Conservation (phyloP, 345 rosid genomes). For the Salix udensis region DNA sequence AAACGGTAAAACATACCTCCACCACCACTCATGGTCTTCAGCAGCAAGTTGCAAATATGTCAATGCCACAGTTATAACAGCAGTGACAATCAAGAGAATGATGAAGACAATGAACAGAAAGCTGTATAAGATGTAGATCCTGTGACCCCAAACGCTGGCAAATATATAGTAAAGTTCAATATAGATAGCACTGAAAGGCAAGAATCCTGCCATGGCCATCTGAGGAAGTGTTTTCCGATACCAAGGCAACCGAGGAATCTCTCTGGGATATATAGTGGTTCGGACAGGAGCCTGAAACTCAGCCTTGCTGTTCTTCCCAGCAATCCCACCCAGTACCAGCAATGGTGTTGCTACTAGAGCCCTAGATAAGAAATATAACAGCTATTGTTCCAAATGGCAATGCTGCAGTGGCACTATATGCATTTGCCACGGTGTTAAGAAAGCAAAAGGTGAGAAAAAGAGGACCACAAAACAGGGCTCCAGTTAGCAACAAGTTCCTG, state of each 20-base stretch:
- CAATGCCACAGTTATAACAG: slow-evolving; percentile 83
- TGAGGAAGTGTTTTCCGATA: slow-evolving; percentile 29
- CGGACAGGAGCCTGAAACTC: slow-evolving; percentile 34
- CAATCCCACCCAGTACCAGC: slow-evolving; percentile 31
- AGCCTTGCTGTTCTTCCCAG: slow-evolving; percentile 29
- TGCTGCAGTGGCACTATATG: slow-evolving; percentile 32
- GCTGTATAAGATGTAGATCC: slow-evolving; percentile 82
- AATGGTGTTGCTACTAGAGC: slow-evolving; percentile 27
- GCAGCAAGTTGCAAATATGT: slow-evolving; percentile 95
- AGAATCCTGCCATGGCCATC: slow-evolving; percentile 34
- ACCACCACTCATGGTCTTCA: slow-evolving; percentile 92
- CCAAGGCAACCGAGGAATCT: slow-evolving; percentile 34
- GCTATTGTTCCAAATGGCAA: slow-evolving; percentile 30
- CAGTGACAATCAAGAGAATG: slow-evolving; percentile 79
- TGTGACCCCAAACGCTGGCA: slow-evolving; percentile 86
- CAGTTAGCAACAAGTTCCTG: slow-evolving; percentile 26
- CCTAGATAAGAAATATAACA: slow-evolving; percentile 30
- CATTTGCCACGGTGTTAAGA: slow-evolving; percentile 31
- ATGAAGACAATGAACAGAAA: slow-evolving; percentile 75
- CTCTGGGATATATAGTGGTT: slow-evolving; percentile 32
- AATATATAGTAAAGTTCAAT: slow-evolving; percentile 85
- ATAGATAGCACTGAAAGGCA: slow-evolving; percentile 80
- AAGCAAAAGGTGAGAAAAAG: slow-evolving; percentile 28
- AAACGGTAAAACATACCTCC: slow-evolving; percentile 49
- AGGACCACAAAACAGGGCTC: slow-evolving; percentile 29